A percentile compares a stretch with the other conserved stretches of the same genome.
Evolutionary conservation across 306 rosid genomes (phyloP).

Genomic region (Lathyrus oleraceus): DNA sequence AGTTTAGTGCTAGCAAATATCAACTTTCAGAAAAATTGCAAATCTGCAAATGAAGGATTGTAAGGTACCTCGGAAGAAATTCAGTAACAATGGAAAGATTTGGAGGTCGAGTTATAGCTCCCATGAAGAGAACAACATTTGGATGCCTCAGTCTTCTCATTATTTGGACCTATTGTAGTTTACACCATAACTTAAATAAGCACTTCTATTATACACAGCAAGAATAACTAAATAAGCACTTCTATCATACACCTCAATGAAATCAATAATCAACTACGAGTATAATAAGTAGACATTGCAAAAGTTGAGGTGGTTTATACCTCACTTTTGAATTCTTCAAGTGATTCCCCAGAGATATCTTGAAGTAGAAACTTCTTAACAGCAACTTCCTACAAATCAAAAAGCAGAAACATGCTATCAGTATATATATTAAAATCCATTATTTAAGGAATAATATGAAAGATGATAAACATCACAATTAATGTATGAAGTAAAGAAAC

Average conservation of each 20-base stretch:
- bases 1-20: slow-evolving; percentile 7
- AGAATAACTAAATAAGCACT: slow-evolving; percentile 27
- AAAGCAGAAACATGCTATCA: slow-evolving; percentile 31
- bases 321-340: slow-evolving; percentile 96
- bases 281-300: slow-evolving; percentile 16
- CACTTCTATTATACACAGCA: slow-evolving; percentile 27
- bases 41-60: slow-evolving; percentile 35
- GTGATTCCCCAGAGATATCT: slow-evolving; percentile 77
- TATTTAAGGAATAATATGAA: slow-evolving; percentile 27
- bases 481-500: slow-evolving; percentile 45
- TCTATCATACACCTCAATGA: slow-evolving; percentile 3
- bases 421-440: neutral
- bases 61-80: slow-evolving; percentile 92
- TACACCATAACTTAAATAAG: slow-evolving; percentile 38
- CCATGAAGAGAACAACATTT: slow-evolving; percentile 99
- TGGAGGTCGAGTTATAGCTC: slow-evolving; percentile 92
- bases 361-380: slow-evolving; percentile 92
- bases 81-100: slow-evolving; percentile 95
- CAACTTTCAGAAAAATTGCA: slow-evolving; percentile 17
- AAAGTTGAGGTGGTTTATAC: slow-evolving; percentile 45
- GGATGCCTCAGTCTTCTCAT: slow-evolving; percentile 98
- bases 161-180: slow-evolving; percentile 71
- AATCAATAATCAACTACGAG: slow-evolving; percentile 28
- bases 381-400: slow-evolving; percentile 80
- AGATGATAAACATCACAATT: slow-evolving; percentile 5